A percentile compares a stretch with the other conserved stretches of the same genome.
phyloP scores from a whole-genome alignment of 139 green algal species.

The Tetratostichococcus sp. region DNA sequence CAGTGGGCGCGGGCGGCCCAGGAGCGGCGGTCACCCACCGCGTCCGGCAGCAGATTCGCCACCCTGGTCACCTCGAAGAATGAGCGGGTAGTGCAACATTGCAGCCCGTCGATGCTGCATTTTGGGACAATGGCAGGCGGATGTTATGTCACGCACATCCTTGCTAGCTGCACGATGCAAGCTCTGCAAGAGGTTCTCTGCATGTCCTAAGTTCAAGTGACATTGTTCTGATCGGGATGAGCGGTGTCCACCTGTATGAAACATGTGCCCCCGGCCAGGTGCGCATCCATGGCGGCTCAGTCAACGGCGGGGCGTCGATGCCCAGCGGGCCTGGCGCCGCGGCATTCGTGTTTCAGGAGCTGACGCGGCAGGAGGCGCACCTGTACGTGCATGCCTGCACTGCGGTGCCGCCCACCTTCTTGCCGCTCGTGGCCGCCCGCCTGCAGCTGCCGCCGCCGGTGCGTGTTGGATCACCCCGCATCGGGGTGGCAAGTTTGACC shows the following conservation, averaged over 20 bases:
- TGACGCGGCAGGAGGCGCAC: slow-evolving; percentile 44
- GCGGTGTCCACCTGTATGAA: too few species aligned
- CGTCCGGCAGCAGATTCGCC: background rate
- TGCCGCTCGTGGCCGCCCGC: slow-evolving; percentile 39
- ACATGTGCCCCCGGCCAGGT: too few species aligned
- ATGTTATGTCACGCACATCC: too few species aligned
- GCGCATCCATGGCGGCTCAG: slow-evolving; percentile 37
- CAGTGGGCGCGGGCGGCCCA: background rate
- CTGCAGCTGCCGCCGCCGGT: slow-evolving; percentile 18
- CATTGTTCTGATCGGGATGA: too few species aligned
- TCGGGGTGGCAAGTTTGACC: too few species aligned
- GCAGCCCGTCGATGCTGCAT: too few species aligned
- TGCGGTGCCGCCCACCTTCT: slow-evolving; percentile 27
- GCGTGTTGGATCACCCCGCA: too few species aligned
- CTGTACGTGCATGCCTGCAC: slow-evolving; percentile 47
- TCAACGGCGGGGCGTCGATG: slow-evolving; percentile 27
- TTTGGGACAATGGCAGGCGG: too few species aligned
- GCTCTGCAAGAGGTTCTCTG: too few species aligned
- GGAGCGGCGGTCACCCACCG: background rate
- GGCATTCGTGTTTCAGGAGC: slow-evolving; percentile 43
- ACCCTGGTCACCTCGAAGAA: slow-evolving; percentile 37
- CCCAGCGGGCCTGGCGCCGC: background rate
- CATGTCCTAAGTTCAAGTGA: too few species aligned
- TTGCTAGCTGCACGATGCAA: too few species aligned
- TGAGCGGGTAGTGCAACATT: slow-evolving; percentile 39